These are phyloP conservation scores for Leucosporidium scottii DNA, from an alignment of 768 basidiomycete species.

Conservation along the genomic window DNA sequence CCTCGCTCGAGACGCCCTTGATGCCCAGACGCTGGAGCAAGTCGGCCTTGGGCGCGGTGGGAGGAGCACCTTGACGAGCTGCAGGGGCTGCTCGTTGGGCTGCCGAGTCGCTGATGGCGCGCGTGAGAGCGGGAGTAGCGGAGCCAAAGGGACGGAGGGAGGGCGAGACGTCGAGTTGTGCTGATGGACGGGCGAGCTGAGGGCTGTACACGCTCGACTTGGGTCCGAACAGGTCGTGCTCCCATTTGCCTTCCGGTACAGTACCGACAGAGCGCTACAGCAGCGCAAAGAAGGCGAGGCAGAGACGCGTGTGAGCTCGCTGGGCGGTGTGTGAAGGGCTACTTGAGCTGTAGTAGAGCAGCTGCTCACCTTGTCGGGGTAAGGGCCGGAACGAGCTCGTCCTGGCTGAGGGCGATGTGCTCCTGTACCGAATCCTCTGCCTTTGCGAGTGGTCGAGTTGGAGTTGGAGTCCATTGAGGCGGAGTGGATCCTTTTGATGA, in stretches of 20 bases:
- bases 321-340: background rate
- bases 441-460: background rate
- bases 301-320: background rate
- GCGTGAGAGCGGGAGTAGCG: slow-evolving; percentile 20
- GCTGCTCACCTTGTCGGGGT: background rate
- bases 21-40: slow-evolving; percentile 5
- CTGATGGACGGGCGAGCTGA: background rate
- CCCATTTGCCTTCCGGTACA: slow-evolving; percentile 24
- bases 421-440: background rate
- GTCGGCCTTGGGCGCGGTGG: background rate
- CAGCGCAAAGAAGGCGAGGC: no score
- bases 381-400: background rate
- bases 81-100: slow-evolving; percentile 1
- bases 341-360: background rate
- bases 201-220: slow-evolving; percentile 26
- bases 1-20: slow-evolving; percentile 9
- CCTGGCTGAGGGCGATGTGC: background rate
- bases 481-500: background rate
- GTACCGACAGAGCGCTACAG: background rate
- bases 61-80: background rate
- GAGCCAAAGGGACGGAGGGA: slow-evolving; percentile 17
- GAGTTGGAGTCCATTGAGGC: background rate
- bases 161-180: background rate
- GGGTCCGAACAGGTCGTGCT: slow-evolving; percentile 31
- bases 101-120: no score